Evolutionary conservation across 345 rosid species (phyloP).

Genomic region (Pistacia vera): DNA sequence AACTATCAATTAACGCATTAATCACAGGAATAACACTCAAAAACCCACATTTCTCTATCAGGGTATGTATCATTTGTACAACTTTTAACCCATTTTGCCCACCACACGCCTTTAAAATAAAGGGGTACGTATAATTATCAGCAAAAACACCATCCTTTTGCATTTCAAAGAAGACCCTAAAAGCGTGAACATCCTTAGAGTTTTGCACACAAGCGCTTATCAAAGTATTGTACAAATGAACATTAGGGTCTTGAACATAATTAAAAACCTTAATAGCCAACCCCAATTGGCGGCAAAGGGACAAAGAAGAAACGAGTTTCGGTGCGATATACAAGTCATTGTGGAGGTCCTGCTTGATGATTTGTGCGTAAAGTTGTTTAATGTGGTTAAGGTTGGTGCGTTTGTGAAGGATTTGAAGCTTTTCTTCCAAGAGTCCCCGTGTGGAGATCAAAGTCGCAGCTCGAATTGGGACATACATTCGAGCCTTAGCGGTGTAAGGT

Average conservation of each 20-base stretch:
- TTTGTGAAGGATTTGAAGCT: slow-evolving; percentile 68
- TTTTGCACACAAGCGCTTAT: slow-evolving; percentile 67
- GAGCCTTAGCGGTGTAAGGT: slow-evolving; percentile 17
- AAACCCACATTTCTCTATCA: slow-evolving; percentile 69
- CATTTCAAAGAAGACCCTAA: slow-evolving; percentile 66
- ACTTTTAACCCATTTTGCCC: slow-evolving; percentile 48
- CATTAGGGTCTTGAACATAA: slow-evolving; percentile 54
- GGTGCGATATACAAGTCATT: slow-evolving; percentile 59
- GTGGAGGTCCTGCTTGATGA: slow-evolving; percentile 63
- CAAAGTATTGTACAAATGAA: slow-evolving; percentile 64
- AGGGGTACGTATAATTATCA: slow-evolving; percentile 84
- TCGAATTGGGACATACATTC: slow-evolving; percentile 51
- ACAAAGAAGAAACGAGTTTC: slow-evolving; percentile 65
- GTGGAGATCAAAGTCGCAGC: slow-evolving; percentile 72
- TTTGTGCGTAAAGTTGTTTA: slow-evolving; percentile 76
- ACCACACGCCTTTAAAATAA: slow-evolving; percentile 72
- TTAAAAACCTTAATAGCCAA: slow-evolving; percentile 65
- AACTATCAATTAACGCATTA: slow-evolving; percentile 79
- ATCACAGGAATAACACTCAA: slow-evolving; percentile 73
- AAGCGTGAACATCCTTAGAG: slow-evolving; percentile 53
- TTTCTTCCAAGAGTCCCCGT: slow-evolving; percentile 70
- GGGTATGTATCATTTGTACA: slow-evolving; percentile 75
- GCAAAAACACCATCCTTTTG: slow-evolving; percentile 51
- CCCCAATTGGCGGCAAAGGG: slow-evolving; percentile 58
- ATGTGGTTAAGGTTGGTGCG: slow-evolving; percentile 56